Evolutionary conservation across 306 rosid genomes (phyloP).

Genomic region (Rosa multiflora): DNA sequence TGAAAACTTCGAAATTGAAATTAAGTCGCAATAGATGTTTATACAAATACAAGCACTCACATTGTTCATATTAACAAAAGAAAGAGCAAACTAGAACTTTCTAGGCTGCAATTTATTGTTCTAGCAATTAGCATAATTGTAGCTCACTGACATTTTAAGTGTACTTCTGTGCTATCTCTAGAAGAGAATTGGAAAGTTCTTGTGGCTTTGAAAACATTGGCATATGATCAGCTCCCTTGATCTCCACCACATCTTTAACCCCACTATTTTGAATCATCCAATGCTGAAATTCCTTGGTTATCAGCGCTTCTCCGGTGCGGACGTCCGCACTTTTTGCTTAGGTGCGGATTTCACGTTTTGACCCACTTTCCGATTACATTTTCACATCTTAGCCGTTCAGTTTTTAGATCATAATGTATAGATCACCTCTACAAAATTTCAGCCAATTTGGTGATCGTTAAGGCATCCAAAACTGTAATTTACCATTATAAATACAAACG

Average conservation of each 20-base stretch:
- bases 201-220: conserved; percentile 40
- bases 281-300: conserved; percentile 27
- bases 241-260: conserved; percentile 36
- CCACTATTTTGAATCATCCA: conserved; percentile 56
- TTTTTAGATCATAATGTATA: too few species aligned
- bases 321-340: too few species aligned
- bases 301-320: too few species aligned
- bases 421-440: too few species aligned
- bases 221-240: conserved; percentile 47
- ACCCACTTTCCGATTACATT: too few species aligned
- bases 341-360: too few species aligned
- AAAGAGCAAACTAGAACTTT: not conserved
- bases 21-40: not conserved
- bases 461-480: too few species aligned
- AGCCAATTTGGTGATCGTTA: too few species aligned
- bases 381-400: too few species aligned
- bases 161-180: conserved; percentile 29
- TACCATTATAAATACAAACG: too few species aligned
- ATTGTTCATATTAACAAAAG: not conserved
- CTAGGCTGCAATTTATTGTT: not conserved
- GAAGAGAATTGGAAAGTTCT: conserved; percentile 32
- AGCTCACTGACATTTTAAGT: conserved; percentile 3
- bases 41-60: not conserved
- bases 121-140: not conserved
- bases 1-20: not conserved